Evolutionary conservation across 1,139 yeast species (phyloP).

Genomic region (Kodamaea derodonti): DNA sequence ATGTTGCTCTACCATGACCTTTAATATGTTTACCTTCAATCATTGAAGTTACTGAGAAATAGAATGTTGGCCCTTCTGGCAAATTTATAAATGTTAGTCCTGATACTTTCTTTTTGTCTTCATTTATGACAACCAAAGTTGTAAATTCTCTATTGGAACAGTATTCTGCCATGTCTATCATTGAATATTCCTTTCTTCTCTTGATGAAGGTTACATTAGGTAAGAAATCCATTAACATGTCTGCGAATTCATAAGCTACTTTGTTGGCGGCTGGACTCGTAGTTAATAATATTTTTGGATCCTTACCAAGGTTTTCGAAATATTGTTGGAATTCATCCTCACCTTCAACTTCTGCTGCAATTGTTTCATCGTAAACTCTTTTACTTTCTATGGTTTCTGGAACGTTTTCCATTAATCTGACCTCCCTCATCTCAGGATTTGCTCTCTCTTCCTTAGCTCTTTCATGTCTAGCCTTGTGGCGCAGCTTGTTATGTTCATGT

Average conservation of each 20-base stretch:
- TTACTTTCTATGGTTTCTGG: conserved; percentile 88
- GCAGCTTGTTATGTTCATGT: conserved; percentile 69
- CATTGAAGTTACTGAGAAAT: conserved; percentile 80
- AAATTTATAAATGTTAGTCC: conserved; percentile 90
- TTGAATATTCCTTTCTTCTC: conserved; percentile 76
- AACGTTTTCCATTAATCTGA: conserved; percentile 73
- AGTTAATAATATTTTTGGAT: conserved; percentile 83
- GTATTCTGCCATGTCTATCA: conserved; percentile 81
- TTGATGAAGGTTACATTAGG: conserved; percentile 86
- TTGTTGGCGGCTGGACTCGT: conserved; percentile 85
- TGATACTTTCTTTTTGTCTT: conserved; percentile 86
- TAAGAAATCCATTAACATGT: conserved; percentile 73
- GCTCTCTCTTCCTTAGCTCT: conserved; percentile 81
- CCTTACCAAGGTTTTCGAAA: conserved; percentile 49
- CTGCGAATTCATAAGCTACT: conserved; percentile 88
- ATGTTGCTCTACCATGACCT: conserved; percentile 90
- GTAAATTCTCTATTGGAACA: conserved; percentile 83
- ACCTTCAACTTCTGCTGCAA: conserved; percentile 68
- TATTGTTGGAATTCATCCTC: conserved; percentile 75
- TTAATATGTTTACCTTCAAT: conserved; percentile 68
- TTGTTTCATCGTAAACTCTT: conserved; percentile 88
- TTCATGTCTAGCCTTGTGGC: conserved; percentile 70
- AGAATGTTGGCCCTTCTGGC: conserved; percentile 93
- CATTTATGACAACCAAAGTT: conserved; percentile 83
- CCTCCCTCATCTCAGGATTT: conserved; percentile 77